Conservation (phyloP, 2,329 filamentous ascomycete species). For the Alternaria consortialis region DNA sequence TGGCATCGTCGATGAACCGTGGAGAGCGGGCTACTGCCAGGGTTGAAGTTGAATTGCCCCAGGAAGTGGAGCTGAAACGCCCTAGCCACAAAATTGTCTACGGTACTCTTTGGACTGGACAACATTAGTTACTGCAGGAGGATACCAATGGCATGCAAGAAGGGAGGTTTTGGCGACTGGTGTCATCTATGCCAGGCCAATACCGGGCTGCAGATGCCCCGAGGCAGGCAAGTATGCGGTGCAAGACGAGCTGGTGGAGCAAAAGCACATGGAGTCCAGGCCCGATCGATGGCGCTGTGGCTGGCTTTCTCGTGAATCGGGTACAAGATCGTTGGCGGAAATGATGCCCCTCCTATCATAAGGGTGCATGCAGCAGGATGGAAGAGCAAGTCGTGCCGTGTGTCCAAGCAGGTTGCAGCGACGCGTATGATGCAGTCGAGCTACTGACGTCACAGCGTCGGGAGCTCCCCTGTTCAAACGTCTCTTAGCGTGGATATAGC, state of each 20-base stretch:
- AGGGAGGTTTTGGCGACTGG: neutral
- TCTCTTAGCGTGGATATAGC: slow-evolving; percentile 26
- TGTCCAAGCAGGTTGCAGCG: slow-evolving; percentile 17
- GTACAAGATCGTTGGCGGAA: slow-evolving; percentile 22
- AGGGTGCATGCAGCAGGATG: slow-evolving; percentile 31
- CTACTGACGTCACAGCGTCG: slow-evolving; percentile 14
- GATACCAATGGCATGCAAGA: neutral
- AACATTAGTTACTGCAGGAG: neutral
- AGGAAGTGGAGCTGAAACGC: slow-evolving; percentile 28
- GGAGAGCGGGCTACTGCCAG: slow-evolving; percentile 30
- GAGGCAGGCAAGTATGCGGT: neutral
- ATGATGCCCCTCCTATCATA: slow-evolving; percentile 31
- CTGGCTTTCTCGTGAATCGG: slow-evolving; percentile 32
- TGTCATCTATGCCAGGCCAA: neutral
- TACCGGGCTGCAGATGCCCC: neutral
- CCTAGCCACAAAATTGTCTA: slow-evolving; percentile 3
- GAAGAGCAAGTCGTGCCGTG: slow-evolving; percentile 28
- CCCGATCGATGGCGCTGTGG: slow-evolving; percentile 42
- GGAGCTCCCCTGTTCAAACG: slow-evolving; percentile 13
- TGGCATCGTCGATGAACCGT: slow-evolving; percentile 45
- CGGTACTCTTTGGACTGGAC: neutral
- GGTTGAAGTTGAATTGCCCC: slow-evolving; percentile 23
- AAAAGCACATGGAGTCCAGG: slow-evolving; percentile 30
- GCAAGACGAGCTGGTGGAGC: slow-evolving; percentile 9
- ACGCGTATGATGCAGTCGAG: slow-evolving; percentile 12